Conservation (phyloP, 208 protist genomes). For the Crithidia acanthocephali region DNA sequence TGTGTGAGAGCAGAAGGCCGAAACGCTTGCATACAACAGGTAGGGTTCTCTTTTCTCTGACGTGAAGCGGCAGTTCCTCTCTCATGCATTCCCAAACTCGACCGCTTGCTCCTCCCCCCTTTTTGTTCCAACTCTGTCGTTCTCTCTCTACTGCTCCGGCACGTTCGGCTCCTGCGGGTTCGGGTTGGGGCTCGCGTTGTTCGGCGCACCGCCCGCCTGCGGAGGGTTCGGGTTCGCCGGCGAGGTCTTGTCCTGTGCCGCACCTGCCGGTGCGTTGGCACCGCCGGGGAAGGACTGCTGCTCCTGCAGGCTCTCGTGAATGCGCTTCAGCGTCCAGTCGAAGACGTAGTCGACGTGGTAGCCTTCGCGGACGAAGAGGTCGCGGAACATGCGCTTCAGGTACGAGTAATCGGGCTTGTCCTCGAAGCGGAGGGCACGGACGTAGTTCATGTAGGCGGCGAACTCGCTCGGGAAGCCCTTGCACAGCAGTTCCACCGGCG, state of each 20-base stretch:
- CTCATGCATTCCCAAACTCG: no score
- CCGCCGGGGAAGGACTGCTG: slow-evolving; percentile 38
- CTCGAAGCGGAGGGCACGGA: slow-evolving; percentile 97
- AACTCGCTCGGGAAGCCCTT: slow-evolving; percentile 96
- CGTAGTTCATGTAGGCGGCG: slow-evolving; percentile 98
- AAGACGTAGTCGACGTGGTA: slow-evolving; percentile 99
- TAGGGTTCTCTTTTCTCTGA: no score
- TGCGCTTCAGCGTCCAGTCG: slow-evolving; percentile 97
- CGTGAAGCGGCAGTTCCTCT: no score
- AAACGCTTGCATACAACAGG: no score
- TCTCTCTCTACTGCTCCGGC: slow-evolving; percentile 28
- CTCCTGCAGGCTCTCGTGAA: slow-evolving; percentile 70
- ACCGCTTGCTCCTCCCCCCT: not conserved
- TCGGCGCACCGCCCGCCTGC: slow-evolving; percentile 11
- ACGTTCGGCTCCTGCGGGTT: slow-evolving; percentile 30
- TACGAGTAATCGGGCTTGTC: slow-evolving; percentile 99
- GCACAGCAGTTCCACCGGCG: slow-evolving; percentile 96
- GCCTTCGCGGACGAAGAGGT: slow-evolving; percentile 98
- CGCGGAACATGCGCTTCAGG: slow-evolving; percentile 97
- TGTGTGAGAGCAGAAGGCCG: no score
- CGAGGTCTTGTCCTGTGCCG: slow-evolving; percentile 20
- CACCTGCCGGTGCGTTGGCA: slow-evolving; percentile 20
- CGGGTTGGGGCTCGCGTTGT: slow-evolving; percentile 29
- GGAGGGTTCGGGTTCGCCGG: slow-evolving; percentile 21
- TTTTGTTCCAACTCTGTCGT: not conserved